Evolutionary conservation across 495 filamentous ascomycete species (phyloP).

Genomic region (Tuber magnatum): DNA sequence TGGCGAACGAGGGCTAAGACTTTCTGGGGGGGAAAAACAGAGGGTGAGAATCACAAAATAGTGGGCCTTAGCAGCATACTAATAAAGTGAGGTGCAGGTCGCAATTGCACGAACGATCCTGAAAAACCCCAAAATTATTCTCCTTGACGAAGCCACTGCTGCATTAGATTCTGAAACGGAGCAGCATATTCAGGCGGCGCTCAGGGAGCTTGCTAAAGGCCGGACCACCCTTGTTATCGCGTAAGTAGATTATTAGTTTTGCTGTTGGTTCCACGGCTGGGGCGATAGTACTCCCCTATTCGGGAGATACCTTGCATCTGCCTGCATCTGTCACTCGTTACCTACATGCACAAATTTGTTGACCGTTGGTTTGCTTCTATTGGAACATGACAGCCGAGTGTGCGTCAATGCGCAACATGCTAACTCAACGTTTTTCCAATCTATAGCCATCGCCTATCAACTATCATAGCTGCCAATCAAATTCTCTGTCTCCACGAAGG

Average conservation of each 20-base stretch:
- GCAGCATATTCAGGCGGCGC: conserved; percentile 84
- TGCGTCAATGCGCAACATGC: background rate
- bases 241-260: background rate
- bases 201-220: conserved; percentile 68
- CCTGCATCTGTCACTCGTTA: background rate
- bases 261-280: background rate
- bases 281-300: background rate
- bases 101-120: conserved; percentile 94
- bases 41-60: conserved; percentile 43
- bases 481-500: conserved; percentile 89
- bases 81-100: conserved; percentile 44
- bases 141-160: conserved; percentile 93
- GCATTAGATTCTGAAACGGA: conserved; percentile 93
- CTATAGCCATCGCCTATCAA: conserved; percentile 68
- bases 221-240: conserved; percentile 81
- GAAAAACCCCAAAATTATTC: conserved; percentile 91
- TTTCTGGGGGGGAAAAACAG: conserved; percentile 95
- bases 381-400: background rate
- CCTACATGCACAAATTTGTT: background rate
- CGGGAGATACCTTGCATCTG: background rate
- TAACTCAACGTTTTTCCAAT: background rate
- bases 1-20: conserved; percentile 83
- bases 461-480: conserved; percentile 88
- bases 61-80: background rate
- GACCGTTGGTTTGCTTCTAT: background rate